Evolutionary conservation across 1,284 basidiomycete genomes (phyloP).

Genomic region (Ceratobasidium sp.): DNA sequence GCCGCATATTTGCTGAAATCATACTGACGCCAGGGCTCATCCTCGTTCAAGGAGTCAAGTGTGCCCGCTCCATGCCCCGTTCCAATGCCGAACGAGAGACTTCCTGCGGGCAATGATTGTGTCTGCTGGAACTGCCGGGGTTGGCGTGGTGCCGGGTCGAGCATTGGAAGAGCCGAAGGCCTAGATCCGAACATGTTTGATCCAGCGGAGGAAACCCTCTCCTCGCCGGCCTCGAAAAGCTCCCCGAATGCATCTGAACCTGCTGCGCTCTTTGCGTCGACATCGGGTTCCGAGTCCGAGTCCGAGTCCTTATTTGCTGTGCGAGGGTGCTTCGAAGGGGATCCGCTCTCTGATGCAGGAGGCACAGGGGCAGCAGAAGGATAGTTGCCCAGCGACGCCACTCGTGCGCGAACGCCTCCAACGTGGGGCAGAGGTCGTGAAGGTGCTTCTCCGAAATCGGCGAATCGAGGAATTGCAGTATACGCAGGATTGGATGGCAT

Average conservation of each 20-base stretch:
- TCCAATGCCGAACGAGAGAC: constrained; percentile 18
- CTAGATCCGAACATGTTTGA: constrained; percentile 30
- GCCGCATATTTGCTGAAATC: constrained; percentile 21
- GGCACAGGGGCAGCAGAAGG: not conserved
- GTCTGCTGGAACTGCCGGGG: constrained; percentile 27
- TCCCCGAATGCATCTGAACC: constrained; percentile 12
- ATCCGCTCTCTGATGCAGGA: not conserved
- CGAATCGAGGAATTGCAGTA: constrained; percentile 21
- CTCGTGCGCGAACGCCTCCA: constrained; percentile 24
- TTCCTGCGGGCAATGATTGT: constrained; percentile 33
- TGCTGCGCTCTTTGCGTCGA: constrained; percentile 1
- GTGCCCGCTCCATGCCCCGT: not conserved
- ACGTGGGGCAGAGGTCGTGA: not conserved
- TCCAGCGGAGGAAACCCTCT: not conserved
- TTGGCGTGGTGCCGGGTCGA: too few species aligned
- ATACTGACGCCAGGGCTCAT: constrained; percentile 32
- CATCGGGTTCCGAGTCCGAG: constrained; percentile 18
- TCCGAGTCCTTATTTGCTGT: constrained; percentile 1
- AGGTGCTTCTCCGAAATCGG: constrained; percentile 31
- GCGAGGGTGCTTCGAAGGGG: not conserved
- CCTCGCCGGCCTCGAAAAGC: constrained; percentile 31
- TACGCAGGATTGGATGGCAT: not conserved
- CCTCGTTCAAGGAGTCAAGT: constrained; percentile 24
- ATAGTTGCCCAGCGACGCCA: constrained; percentile 19
- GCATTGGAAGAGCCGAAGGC: not conserved